Percentiles rank a stretch among this genome's conserved stretches.
phyloP scores from a whole-genome alignment of 148 eudicot genomes.

The Oxyria digyna region DNA sequence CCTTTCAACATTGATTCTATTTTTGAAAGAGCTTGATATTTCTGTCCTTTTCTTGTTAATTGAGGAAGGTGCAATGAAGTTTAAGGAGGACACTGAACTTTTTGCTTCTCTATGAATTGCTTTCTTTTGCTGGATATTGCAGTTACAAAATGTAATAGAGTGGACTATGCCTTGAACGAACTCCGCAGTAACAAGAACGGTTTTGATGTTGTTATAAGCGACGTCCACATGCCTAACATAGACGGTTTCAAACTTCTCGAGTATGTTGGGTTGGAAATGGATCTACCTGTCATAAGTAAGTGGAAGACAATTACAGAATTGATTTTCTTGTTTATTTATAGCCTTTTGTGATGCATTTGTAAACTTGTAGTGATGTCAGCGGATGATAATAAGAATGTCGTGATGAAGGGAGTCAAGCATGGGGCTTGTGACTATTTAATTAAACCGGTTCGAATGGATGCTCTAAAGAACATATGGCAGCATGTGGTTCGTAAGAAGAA shows the following conservation, averaged over 20 bases:
- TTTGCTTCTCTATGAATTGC: not conserved
- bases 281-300: constrained; percentile 96
- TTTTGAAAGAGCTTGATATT: not conserved
- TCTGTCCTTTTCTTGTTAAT: not conserved
- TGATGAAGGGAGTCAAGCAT: constrained; percentile 81
- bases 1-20: not conserved
- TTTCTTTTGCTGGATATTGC: constrained; percentile 14
- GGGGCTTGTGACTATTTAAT: constrained; percentile 88
- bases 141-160: constrained; percentile 76
- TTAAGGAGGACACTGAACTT: not conserved
- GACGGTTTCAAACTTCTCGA: constrained; percentile 97
- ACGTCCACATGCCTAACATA: constrained; percentile 99
- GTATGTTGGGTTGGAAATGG: constrained; percentile 99
- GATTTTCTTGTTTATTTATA: not conserved
- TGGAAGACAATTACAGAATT: not conserved
- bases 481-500: constrained; percentile 75
- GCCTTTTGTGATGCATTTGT: not conserved
- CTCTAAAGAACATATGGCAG: constrained; percentile 82
- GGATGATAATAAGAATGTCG: constrained; percentile 66
- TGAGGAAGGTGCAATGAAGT: not conserved
- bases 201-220: constrained; percentile 91
- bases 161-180: constrained; percentile 45
- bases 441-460: constrained; percentile 79
- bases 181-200: constrained; percentile 89
- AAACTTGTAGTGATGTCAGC: constrained; percentile 61